Base-by-base conservation (phyloP, 495 filamentous ascomycete genomes). In the Xylaria flabelliformis region DNA sequence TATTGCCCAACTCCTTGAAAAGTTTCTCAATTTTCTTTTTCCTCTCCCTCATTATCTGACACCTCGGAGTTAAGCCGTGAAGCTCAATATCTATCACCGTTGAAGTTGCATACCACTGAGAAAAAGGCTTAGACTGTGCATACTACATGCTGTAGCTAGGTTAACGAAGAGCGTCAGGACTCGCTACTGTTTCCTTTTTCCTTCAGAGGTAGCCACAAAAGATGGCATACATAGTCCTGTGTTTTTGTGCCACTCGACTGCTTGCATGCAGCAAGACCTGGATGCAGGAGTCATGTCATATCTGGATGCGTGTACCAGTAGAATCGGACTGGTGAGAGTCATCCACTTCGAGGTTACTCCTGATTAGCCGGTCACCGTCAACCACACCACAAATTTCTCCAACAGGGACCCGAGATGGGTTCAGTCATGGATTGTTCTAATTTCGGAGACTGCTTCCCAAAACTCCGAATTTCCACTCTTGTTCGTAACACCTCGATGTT, bases 211-310 rank as follows among this genome's bases (percentile, higher is more conserved):
- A 36, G 32, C 17, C 34, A 24, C 17, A 39, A n/a, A 21, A 29
- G 24, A 64, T 34, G 41, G 39, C 36, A 64, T 48, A 21, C 41
- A 42, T 13, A 34, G 62, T 64, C 62, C 62, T 53, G 29, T 44
- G 29, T n/a, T 58, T 4, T 58, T 58, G 50, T 62, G 21, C 56
- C 44, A 36, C 41, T 62, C 26, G 39, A 46, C 34, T 50, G 53
- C 42, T 29, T 62, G 36, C 29, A 41, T 61, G 67, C 41, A 61
- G 53, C 19, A 59, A 51, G 34, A 67, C 29, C 42, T 69, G 67
- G 48, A 58, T 69, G 67, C 66, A 61, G 41, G 61, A 21, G 67
- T 61, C 67, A 50, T 69, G 67, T 69, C 67, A 69, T 62, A 36
- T 44, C 51, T 59, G n/a, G 48, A 48, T 67, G 50, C 65, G 67